A percentile compares a stretch with the other conserved stretches of the same genome.
Conservation (phyloP, 2,329 filamentous ascomycete genomes). For the Ophiostoma australiae region DNA sequence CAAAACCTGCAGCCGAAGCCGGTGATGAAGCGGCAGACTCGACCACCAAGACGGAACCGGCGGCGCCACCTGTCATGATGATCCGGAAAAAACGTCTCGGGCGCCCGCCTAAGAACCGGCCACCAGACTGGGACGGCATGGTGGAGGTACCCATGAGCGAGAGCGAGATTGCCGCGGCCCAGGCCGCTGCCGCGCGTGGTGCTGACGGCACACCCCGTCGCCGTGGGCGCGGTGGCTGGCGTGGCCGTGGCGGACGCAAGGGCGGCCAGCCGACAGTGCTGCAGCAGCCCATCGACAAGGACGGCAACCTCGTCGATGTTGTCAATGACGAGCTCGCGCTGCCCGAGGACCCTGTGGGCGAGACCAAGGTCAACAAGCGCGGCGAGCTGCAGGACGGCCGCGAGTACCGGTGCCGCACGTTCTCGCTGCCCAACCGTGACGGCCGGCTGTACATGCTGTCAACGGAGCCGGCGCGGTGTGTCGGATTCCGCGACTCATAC, state of each 20-base stretch:
- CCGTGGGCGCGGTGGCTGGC: slow-evolving; percentile 66
- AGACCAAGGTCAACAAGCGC: slow-evolving; percentile 86
- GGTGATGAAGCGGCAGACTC: slow-evolving; percentile 21
- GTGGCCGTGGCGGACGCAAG: slow-evolving; percentile 59
- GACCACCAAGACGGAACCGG: slow-evolving; percentile 36
- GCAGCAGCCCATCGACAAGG: slow-evolving; percentile 85
- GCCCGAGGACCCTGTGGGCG: slow-evolving; percentile 80
- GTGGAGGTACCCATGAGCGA: slow-evolving; percentile 53
- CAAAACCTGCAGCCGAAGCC: slow-evolving; percentile 41
- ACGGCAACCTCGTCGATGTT: slow-evolving; percentile 87
- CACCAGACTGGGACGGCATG: slow-evolving; percentile 69
- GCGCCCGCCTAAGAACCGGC: slow-evolving; percentile 77
- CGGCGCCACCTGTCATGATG: slow-evolving; percentile 55
- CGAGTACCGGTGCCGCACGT: slow-evolving; percentile 93
- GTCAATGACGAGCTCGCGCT: slow-evolving; percentile 86
- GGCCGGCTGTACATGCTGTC: slow-evolving; percentile 95
- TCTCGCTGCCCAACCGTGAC: slow-evolving; percentile 79
- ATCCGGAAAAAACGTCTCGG: slow-evolving; percentile 75
- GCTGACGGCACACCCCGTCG: slow-evolving; percentile 49
- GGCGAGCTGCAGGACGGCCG: slow-evolving; percentile 77
- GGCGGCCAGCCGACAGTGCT: slow-evolving; percentile 63
- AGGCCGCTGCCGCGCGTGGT: slow-evolving; percentile 16
- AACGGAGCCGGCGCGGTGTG: slow-evolving; percentile 91
- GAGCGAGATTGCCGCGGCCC: slow-evolving; percentile 24
- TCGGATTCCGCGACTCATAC: slow-evolving; percentile 96